Evolutionary conservation across 495 filamentous ascomycete species (phyloP).

Genomic region (Cercophora sp.): DNA sequence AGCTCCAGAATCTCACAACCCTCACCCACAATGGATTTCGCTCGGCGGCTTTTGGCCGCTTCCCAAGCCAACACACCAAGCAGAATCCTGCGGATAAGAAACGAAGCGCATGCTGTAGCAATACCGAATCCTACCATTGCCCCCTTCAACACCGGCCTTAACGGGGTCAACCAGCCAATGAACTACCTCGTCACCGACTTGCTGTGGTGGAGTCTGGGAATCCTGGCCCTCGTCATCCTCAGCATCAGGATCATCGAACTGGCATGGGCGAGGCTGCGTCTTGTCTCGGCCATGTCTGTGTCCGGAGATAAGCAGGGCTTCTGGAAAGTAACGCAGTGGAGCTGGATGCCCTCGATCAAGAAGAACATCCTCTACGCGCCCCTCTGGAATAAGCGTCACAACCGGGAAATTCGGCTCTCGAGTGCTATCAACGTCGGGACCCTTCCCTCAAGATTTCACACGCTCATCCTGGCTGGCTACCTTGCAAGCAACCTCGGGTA

Average conservation of each 20-base stretch:
- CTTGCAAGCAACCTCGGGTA: constrained; percentile 61
- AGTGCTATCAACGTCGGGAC: constrained; percentile 77
- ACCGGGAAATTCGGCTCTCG: constrained; percentile 77
- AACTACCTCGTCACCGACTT: constrained; percentile 46
- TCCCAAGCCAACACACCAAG: constrained; percentile 10
- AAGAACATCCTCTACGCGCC: constrained; percentile 80
- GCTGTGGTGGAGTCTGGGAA: constrained; percentile 49
- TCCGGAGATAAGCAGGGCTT: constrained; percentile 42
- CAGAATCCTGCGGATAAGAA: not conserved
- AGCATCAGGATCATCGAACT: constrained; percentile 41
- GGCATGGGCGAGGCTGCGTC: constrained; percentile 41
- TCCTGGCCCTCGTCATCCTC: constrained; percentile 43
- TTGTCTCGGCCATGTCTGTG: constrained; percentile 45
- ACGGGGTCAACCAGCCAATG: constrained; percentile 47
- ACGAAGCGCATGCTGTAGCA: not conserved
- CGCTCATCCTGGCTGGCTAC: constrained; percentile 62
- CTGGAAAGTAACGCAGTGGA: constrained; percentile 45
- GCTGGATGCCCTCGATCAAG: constrained; percentile 61
- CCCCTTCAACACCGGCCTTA: constrained; percentile 44
- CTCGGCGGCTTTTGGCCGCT: constrained; percentile 13
- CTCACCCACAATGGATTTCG: not conserved
- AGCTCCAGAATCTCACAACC: too few species aligned
- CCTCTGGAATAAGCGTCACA: constrained; percentile 75
- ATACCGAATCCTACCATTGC: constrained; percentile 38
- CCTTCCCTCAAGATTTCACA: constrained; percentile 79